A percentile compares a stretch with the other conserved stretches of the same genome.
phyloP scores from a whole-genome alignment of 2,329 filamentous ascomycete species.

The Stagonosporopsis chrysanthemi region DNA sequence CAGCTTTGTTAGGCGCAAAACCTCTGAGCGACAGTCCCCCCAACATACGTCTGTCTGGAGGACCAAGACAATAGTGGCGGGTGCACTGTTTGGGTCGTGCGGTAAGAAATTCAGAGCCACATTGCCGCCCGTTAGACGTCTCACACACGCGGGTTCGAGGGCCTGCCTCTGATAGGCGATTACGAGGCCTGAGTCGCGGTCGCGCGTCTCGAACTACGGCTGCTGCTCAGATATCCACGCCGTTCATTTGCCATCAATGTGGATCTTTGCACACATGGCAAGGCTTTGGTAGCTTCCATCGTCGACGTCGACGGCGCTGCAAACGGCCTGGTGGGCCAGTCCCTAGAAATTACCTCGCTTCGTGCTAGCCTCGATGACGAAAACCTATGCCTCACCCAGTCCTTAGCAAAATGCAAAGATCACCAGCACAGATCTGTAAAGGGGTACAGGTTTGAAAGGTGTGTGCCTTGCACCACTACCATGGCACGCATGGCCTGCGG shows the following conservation, averaged over 20 bases:
- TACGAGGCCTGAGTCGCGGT: slow-evolving; percentile 11
- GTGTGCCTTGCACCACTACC: slow-evolving; percentile 21
- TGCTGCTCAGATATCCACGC: slow-evolving; percentile 6
- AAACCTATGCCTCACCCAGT: slow-evolving; percentile 29
- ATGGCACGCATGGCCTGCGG: slow-evolving; percentile 20
- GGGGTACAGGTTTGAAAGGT: slow-evolving; percentile 26
- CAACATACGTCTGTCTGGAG: slow-evolving; percentile 9
- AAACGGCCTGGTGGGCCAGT: slow-evolving; percentile 13
- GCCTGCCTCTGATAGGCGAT: slow-evolving; percentile 33
- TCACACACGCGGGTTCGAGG: slow-evolving; percentile 29
- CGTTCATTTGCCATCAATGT: slow-evolving; percentile 8
- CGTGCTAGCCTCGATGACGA: slow-evolving; percentile 37
- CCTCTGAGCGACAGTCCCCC: slow-evolving; percentile 17
- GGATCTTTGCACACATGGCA: slow-evolving; percentile 7
- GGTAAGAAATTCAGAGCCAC: slow-evolving; percentile 32
- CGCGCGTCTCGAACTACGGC: slow-evolving; percentile 11
- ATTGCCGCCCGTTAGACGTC: slow-evolving; percentile 37
- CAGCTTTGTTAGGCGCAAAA: slow-evolving; percentile 25
- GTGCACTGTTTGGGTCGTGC: slow-evolving; percentile 28
- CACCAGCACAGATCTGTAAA: slow-evolving; percentile 22
- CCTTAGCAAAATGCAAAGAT: slow-evolving; percentile 26
- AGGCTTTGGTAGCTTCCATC: slow-evolving; percentile 9
- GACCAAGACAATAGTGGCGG: slow-evolving; percentile 28
- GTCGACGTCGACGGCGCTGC: slow-evolving; percentile 14
- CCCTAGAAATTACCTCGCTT: slow-evolving; percentile 15